Evolutionary conservation across 31 red algal species (phyloP).

Genomic region (Asparagopsis taxiformis): DNA sequence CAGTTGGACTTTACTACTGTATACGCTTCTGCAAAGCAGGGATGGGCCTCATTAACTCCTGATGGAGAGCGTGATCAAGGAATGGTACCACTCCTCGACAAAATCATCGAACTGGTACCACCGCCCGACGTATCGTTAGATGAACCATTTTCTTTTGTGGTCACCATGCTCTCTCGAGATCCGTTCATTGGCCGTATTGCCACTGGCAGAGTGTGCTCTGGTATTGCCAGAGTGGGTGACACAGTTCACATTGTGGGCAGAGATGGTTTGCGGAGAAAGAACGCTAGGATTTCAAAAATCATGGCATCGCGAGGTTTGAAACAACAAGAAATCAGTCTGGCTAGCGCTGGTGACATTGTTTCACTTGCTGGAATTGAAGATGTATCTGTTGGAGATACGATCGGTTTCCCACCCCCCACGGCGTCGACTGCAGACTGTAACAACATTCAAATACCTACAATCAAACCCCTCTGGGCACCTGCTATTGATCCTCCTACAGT

Average conservation of each 20-base stretch:
- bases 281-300: slow-evolving; percentile 75
- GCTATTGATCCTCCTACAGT: slow-evolving; percentile 88
- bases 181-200: slow-evolving; percentile 78
- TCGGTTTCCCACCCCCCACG: slow-evolving; percentile 48
- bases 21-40: slow-evolving; percentile 81
- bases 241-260: slow-evolving; percentile 57
- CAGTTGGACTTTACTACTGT: slow-evolving; percentile 89
- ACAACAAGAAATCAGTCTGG: slow-evolving; percentile 54
- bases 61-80: slow-evolving; percentile 35
- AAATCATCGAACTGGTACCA: slow-evolving; percentile 71
- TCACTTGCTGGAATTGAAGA: slow-evolving; percentile 73
- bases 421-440: slow-evolving; percentile 50
- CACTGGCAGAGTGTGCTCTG: slow-evolving; percentile 65
- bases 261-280: slow-evolving; percentile 49
- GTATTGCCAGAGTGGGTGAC: slow-evolving; percentile 51
- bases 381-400: slow-evolving; percentile 82
- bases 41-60: slow-evolving; percentile 52
- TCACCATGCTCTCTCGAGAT: slow-evolving; percentile 72
- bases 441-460: slow-evolving; percentile 35
- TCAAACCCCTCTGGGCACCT: slow-evolving; percentile 56
- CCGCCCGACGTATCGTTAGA: slow-evolving; percentile 50
- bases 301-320: slow-evolving; percentile 69
- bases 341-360: slow-evolving; percentile 86
- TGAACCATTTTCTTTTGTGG: slow-evolving; percentile 70
- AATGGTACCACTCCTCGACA: slow-evolving; percentile 74